Evolutionary conservation across 73 alveolate genomes (phyloP).

Genomic region (Paramecium tetraurelia): DNA sequence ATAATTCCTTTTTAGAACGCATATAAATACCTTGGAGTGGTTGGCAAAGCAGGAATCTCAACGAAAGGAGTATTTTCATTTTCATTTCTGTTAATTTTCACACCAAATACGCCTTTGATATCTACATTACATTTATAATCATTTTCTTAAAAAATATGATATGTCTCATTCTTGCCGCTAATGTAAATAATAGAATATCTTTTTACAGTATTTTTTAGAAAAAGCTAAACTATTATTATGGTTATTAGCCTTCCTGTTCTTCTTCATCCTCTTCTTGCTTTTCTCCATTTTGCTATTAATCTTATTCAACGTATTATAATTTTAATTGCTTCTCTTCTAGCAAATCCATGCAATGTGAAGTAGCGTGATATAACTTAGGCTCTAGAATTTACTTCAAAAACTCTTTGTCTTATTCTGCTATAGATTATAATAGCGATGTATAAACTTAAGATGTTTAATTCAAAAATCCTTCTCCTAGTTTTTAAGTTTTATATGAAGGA

Average conservation of each 20-base stretch:
- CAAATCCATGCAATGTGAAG: neutral
- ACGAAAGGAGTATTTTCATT: neutral
- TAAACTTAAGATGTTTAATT: neutral
- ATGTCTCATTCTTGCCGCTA: neutral
- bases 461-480: neutral
- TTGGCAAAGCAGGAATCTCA: neutral
- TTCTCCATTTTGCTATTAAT: neutral
- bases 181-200: neutral
- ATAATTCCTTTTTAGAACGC: neutral
- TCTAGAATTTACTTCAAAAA: neutral
- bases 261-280: neutral
- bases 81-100: neutral
- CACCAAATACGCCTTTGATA: slow-evolving; percentile 23
- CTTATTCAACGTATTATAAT: neutral
- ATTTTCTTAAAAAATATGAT: neutral
- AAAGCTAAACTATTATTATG: neutral
- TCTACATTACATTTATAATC: slow-evolving; percentile 2
- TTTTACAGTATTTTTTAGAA: neutral
- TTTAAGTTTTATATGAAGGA: neutral
- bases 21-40: neutral
- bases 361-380: neutral
- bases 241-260: neutral
- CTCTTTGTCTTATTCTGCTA: slow-evolving; percentile 8
- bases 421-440: neutral
- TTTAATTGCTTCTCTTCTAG: neutral